Conservation (phyloP, 2,329 filamentous ascomycete genomes). For the Lachnellula suecica region DNA sequence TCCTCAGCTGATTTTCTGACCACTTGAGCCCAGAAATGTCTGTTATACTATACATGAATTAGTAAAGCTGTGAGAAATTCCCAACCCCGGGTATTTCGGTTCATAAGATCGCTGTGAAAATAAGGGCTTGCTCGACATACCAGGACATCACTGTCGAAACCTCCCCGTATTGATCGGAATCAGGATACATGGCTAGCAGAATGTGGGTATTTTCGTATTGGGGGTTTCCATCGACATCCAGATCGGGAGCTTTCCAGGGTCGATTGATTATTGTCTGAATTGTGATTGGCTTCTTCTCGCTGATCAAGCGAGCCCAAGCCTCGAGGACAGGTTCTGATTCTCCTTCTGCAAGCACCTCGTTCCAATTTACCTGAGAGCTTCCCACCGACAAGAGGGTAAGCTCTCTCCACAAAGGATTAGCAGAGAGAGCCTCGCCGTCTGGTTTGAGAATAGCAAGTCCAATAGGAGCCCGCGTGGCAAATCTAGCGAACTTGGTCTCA, state of each 20-base stretch:
- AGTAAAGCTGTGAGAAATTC: no score
- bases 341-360: constrained; percentile 13
- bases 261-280: constrained; percentile 15
- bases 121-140: no score
- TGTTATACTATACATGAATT: no score
- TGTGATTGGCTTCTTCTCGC: constrained; percentile 6
- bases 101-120: no score
- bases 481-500: constrained; percentile 65
- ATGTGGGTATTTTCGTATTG: constrained; percentile 18
- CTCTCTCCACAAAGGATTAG: constrained; percentile 18
- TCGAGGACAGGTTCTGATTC: constrained; percentile 7
- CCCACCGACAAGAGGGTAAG: constrained; percentile 14
- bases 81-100: no score
- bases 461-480: constrained; percentile 71
- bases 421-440: constrained; percentile 46
- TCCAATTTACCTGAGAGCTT: constrained; percentile 8
- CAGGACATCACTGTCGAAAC: constrained; percentile 20
- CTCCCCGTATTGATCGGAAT: constrained; percentile 20
- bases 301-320: constrained; percentile 11
- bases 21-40: constrained; percentile 17
- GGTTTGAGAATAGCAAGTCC: constrained; percentile 70
- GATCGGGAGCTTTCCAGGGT: constrained; percentile 13
- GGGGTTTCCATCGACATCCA: constrained; percentile 12
- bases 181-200: constrained; percentile 18
- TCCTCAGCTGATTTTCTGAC: constrained; percentile 18